Evolutionary conservation across 306 rosid genomes (phyloP), one percentile per base, ranked within the genome.

Genomic region (Trichosanthes truncata): DNA sequence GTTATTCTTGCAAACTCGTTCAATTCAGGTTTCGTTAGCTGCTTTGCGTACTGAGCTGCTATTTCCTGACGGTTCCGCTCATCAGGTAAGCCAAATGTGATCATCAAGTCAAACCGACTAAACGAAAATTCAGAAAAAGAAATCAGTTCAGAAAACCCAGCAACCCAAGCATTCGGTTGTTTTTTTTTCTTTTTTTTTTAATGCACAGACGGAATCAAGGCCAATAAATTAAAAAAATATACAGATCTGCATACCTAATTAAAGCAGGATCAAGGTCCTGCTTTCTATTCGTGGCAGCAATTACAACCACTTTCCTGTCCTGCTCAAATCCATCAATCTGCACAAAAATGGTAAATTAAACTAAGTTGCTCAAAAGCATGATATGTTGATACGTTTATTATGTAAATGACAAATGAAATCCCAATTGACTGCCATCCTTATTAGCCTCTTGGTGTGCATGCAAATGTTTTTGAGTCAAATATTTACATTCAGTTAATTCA

Each of bases 251-350:
- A 80, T 60, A 89, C 98, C 97, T 94, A 74, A 92, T 88, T 78
- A 94, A 82, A 49, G 98, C 98, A 3, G 91, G 96, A 81, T 92
- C 97, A 31, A 94, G 98, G 80, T 94, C 98, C 88, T 94, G 96
- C 85, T 94, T 92, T 87, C 95, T 87, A 84, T 94, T 94, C 81
- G 97, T 94, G 38, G 98, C 98, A 79, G 94, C 97, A 85, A 94
- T 91, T 65, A 94, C 97, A 63, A 92, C 87, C 66, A 94, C 97
- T 82, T 89, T 92, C 81, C 91, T 94, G 81, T 87, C 93, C 86
- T 94, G 98, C 82, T 92, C 98, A 81, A 92, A 94, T 46, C 98
- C 98, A 86, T 94, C 98, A 77, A 94, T 92, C 97, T 94, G 96
- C 84, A 83, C 40, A 60, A 48, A 12, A 52, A 38, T 45, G 15